Evolutionary conservation across 2,329 filamentous ascomycete species (phyloP).

Genomic region (Colletotrichum filicis): DNA sequence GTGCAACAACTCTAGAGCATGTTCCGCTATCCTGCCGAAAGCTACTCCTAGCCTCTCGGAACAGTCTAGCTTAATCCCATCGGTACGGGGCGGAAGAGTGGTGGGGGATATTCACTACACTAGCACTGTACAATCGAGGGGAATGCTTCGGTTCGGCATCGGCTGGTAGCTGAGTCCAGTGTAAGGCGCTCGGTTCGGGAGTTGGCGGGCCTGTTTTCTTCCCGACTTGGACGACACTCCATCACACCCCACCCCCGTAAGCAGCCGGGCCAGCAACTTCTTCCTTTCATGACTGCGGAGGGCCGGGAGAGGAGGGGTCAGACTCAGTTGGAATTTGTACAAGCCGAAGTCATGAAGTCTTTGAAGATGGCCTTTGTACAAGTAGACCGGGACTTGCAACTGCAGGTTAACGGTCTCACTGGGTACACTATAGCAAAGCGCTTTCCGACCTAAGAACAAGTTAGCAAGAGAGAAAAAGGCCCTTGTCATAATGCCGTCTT

Average conservation of each 20-base stretch:
- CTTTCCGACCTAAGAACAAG: not conserved
- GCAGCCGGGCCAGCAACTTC: not conserved
- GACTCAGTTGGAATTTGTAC: too few species aligned
- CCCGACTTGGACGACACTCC: not conserved
- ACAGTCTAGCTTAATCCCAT: not conserved
- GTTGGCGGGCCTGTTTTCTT: not conserved
- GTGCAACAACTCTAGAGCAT: not conserved
- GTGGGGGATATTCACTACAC: not conserved
- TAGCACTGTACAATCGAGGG: not conserved
- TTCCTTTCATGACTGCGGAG: not conserved
- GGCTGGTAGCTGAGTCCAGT: not conserved
- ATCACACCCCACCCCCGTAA: not conserved
- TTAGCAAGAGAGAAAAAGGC: not conserved
- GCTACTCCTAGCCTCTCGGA: not conserved
- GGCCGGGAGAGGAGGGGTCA: not conserved
- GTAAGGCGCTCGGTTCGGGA: not conserved
- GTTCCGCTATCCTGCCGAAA: too few species aligned
- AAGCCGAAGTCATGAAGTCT: too few species aligned
- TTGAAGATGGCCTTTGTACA: not conserved
- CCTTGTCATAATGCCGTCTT: not conserved
- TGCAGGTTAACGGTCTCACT: not conserved
- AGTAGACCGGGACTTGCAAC: not conserved
- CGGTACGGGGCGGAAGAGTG: slow-evolving; percentile 1
- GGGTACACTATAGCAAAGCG: too few species aligned
- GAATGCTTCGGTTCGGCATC: slow-evolving; percentile 6